Conservation (phyloP, 192 early-diverging fungal genomes). For the Lobosporangium transversale region DNA sequence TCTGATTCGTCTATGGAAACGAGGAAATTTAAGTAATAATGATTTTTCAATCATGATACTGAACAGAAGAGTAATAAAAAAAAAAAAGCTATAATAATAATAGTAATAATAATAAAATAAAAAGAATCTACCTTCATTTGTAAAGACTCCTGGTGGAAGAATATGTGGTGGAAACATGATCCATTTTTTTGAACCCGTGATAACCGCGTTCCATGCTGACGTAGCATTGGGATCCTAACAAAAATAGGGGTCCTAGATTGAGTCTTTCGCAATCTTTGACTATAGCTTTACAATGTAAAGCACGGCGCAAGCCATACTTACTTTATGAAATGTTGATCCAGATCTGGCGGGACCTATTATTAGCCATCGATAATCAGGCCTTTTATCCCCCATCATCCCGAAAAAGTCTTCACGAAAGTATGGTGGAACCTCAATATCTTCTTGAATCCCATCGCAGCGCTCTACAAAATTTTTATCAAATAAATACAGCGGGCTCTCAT, state of each 20-base stretch:
- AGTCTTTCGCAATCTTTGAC: too few species aligned
- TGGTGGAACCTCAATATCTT: constrained; percentile 66
- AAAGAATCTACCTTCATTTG: constrained; percentile 60
- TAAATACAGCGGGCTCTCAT: constrained; percentile 74
- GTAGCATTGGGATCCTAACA: constrained; percentile 74
- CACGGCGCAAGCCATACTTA: too few species aligned
- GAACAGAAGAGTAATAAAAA: too few species aligned
- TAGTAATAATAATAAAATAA: too few species aligned
- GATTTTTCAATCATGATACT: neutral
- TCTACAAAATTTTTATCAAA: constrained; percentile 73
- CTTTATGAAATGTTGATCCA: constrained; percentile 75
- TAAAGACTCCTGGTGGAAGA: constrained; percentile 75
- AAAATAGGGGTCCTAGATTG: neutral
- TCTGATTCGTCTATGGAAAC: constrained; percentile 71
- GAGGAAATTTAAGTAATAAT: too few species aligned
- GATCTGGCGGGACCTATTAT: constrained; percentile 74
- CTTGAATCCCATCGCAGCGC: constrained; percentile 53
- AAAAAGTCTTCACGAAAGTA: constrained; percentile 77
- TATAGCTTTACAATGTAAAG: too few species aligned
- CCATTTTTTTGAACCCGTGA: constrained; percentile 77
- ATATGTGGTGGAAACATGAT: constrained; percentile 74
- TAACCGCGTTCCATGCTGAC: constrained; percentile 78
- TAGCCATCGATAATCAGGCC: constrained; percentile 78
- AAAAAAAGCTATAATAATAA: too few species aligned
- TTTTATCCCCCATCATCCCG: constrained; percentile 57